Conservation (phyloP, 176 grass and related monocot species). For the Eleusine indica region DNA sequence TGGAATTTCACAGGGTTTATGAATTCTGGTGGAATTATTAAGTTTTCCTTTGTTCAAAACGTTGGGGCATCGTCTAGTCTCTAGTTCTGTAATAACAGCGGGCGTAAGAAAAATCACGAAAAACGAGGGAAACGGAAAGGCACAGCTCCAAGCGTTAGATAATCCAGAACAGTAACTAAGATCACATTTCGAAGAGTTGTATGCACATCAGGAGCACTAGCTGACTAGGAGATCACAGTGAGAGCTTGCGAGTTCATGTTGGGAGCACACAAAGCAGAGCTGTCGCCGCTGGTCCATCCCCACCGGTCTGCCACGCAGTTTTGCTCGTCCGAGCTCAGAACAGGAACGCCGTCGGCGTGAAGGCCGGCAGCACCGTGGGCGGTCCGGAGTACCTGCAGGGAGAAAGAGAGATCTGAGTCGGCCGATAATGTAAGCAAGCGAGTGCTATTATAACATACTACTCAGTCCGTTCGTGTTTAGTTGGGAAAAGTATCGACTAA, state of each 20-base stretch:
- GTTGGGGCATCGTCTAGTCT: neutral
- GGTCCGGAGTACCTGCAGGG: constrained; percentile 56
- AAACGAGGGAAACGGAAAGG: neutral
- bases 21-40: neutral
- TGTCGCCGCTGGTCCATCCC: neutral
- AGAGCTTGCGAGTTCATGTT: constrained; percentile 22
- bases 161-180: neutral
- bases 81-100: neutral
- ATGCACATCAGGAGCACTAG: constrained; percentile 28
- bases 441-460: no score
- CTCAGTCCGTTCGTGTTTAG: no score
- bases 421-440: neutral
- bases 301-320: neutral
- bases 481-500: no score
- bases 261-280: constrained; percentile 8
- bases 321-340: constrained; percentile 45
- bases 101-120: neutral
- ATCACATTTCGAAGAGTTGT: neutral
- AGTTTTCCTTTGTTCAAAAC: neutral
- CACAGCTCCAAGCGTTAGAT: neutral
- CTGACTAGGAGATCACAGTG: neutral
- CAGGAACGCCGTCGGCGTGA: constrained; percentile 71
- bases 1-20: neutral
- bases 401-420: neutral
- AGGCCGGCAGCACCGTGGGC: constrained; percentile 56